Conservation (phyloP, 1,284 basidiomycete genomes). For the Acaromyces ingoldii region DNA sequence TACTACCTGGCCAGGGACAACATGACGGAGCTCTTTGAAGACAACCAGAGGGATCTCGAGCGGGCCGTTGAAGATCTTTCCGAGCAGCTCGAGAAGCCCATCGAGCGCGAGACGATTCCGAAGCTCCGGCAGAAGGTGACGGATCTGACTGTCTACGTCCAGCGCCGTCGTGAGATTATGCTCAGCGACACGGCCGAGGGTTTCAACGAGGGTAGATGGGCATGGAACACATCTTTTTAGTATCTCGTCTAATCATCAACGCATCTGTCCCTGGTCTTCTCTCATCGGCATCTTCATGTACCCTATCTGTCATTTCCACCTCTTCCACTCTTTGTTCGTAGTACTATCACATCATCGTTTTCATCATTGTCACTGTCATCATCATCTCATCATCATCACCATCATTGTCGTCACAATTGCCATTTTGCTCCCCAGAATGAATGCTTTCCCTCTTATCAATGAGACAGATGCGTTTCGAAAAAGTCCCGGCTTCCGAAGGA, state of each 20-base stretch:
- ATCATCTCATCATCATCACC: no score
- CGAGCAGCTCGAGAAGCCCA: constrained; percentile 81
- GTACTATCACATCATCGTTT: no score
- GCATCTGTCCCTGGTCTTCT: no score
- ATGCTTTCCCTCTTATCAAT: no score
- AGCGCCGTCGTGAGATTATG: constrained; percentile 90
- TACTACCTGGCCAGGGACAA: constrained; percentile 84
- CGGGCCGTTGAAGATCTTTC: constrained; percentile 90
- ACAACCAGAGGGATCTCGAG: constrained; percentile 94
- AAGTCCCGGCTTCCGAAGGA: no score
- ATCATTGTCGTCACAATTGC: no score
- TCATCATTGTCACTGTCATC: no score
- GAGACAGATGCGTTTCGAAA: no score
- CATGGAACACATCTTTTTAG: constrained; percentile 39
- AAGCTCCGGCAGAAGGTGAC: constrained; percentile 83
- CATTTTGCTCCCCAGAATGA: no score
- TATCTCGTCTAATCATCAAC: no score
- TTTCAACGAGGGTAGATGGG: constrained; percentile 72
- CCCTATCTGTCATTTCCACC: neutral
- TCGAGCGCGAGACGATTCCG: constrained; percentile 78
- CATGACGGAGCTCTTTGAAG: constrained; percentile 91
- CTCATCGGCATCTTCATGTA: neutral
- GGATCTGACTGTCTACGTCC: constrained; percentile 77
- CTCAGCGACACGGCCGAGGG: constrained; percentile 88
- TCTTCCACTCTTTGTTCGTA: no score